Percentiles rank a stretch among this genome's conserved stretches.
Conservation (phyloP, 1,139 yeast species). For the Eremothecium sinecaudum region DNA sequence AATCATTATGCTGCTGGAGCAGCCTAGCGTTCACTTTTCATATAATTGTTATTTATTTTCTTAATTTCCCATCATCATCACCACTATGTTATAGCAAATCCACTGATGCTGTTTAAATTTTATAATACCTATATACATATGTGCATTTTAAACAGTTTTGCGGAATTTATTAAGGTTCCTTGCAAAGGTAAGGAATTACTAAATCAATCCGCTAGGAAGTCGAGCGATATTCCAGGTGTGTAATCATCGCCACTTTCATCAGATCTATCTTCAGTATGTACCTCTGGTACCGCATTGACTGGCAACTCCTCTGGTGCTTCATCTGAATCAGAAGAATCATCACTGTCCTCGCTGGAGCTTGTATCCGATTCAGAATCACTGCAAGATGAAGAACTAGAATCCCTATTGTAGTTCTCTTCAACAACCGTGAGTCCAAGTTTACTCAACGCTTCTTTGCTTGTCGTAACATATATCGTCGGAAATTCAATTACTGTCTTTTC, state of each 20-base stretch:
- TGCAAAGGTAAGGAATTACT: too few relatives aligned
- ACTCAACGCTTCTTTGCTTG: conserved; percentile 7
- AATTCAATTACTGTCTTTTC: conserved; percentile 62
- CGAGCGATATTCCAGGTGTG: conserved; percentile 23
- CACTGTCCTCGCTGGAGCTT: background rate
- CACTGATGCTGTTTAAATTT: too few relatives aligned
- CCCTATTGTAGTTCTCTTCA: conserved; percentile 1
- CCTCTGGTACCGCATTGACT: background rate
- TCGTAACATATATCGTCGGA: conserved; percentile 54
- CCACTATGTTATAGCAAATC: too few relatives aligned
- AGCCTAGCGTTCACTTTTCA: conserved; percentile 23
- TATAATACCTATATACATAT: too few relatives aligned
- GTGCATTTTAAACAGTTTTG: too few relatives aligned
- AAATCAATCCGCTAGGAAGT: conserved; percentile 17
- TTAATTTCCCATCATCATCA: background rate
- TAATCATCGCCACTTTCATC: conserved; percentile 19
- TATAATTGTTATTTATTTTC: background rate
- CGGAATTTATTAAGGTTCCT: too few relatives aligned
- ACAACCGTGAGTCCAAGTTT: background rate
- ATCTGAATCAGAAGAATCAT: conserved; percentile 7
- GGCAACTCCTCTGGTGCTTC: conserved; percentile 5
- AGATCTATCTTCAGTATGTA: conserved; percentile 7
- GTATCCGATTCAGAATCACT: background rate
- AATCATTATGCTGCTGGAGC: conserved; percentile 36
- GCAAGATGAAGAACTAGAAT: background rate